Evolutionary conservation across 2,329 filamentous ascomycete species (phyloP).

Genomic region (Clarireedia hainanense): DNA sequence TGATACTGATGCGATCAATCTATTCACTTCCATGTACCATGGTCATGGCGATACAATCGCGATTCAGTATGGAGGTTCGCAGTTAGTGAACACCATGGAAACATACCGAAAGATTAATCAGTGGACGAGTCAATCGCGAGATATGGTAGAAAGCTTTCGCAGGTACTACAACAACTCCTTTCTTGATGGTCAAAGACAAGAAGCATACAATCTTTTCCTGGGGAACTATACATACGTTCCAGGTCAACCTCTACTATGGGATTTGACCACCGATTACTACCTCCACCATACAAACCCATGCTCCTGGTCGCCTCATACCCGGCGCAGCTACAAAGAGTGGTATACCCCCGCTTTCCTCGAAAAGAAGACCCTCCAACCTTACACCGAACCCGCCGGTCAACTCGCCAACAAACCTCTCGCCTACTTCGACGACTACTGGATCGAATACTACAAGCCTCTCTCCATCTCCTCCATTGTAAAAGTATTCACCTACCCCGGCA

Average conservation of each 20-base stretch:
- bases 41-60: constrained; percentile 97
- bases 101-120: constrained; percentile 99
- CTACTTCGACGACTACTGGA: constrained; percentile 89
- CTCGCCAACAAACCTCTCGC: constrained; percentile 26
- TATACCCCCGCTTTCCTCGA: constrained; percentile 68
- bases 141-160: constrained; percentile 99
- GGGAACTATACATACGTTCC: constrained; percentile 88
- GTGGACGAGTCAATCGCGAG: constrained; percentile 93
- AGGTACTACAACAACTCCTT: constrained; percentile 99
- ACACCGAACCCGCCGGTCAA: constrained; percentile 14
- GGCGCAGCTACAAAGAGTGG: constrained; percentile 80
- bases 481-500: constrained; percentile 69
- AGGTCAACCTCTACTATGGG: constrained; percentile 94
- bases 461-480: constrained; percentile 85
- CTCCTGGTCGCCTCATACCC: constrained; percentile 54
- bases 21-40: constrained; percentile 98
- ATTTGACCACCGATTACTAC: constrained; percentile 90
- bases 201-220: constrained; percentile 94
- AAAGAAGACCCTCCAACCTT: constrained; percentile 36
- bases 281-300: constrained; percentile 84
- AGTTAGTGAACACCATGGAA: constrained; percentile 98
- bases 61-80: constrained; percentile 93
- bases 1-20: constrained; percentile 89
- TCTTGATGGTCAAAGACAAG: constrained; percentile 92
- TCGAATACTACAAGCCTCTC: constrained; percentile 89